Conservation (phyloP, 768 basidiomycete genomes). For the Leucocoprinus sp. region DNA sequence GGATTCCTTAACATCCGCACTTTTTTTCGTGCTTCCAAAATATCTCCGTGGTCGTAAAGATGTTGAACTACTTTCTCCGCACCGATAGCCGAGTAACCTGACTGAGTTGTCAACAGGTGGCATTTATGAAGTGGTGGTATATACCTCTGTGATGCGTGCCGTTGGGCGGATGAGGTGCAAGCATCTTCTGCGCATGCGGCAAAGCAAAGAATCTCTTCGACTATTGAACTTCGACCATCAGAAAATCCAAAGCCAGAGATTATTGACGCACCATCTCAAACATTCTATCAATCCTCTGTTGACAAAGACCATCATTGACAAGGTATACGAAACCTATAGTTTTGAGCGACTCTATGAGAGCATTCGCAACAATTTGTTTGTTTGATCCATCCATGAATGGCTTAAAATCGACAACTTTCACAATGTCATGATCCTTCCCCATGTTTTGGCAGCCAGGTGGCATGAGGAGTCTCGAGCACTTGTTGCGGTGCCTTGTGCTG, state of each 20-base stretch:
- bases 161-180: slow-evolving; percentile 37
- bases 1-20: slow-evolving; percentile 40
- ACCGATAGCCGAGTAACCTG: slow-evolving; percentile 33
- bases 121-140: slow-evolving; percentile 12
- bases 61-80: slow-evolving; percentile 31
- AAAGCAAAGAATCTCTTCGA: slow-evolving; percentile 31
- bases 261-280: slow-evolving; percentile 30
- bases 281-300: slow-evolving; percentile 28
- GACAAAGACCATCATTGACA: slow-evolving; percentile 32
- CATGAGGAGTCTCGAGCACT: not conserved
- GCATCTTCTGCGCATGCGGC: slow-evolving; percentile 29
- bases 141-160: slow-evolving; percentile 38
- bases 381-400: slow-evolving; percentile 32
- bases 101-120: slow-evolving; percentile 3
- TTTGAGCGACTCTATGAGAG: slow-evolving; percentile 37
- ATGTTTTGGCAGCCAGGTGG: not conserved
- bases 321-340: slow-evolving; percentile 41
- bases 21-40: slow-evolving; percentile 20
- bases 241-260: not conserved
- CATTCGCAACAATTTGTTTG: slow-evolving; percentile 31
- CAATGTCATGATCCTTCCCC: not conserved
- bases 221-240: slow-evolving; percentile 17
- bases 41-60: slow-evolving; percentile 24
- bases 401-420: slow-evolving; percentile 34
- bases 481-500: not conserved